Evolutionary conservation across 192 early-diverging fungal genomes (phyloP), one percentile per base, ranked within the genome.

Genomic region (Mortierella alpina): DNA sequence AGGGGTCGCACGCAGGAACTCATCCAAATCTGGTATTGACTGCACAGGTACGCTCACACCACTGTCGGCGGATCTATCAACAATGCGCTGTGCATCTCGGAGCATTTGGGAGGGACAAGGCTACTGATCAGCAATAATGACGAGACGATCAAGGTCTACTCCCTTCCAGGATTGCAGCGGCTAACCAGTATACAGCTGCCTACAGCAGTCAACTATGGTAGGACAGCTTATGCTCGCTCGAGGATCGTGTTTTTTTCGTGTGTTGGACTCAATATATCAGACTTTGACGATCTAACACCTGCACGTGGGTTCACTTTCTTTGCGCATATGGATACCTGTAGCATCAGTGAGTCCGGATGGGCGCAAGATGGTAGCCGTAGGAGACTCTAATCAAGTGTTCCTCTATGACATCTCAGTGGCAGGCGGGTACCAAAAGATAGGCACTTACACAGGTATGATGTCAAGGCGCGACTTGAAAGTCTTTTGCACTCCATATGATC

Each of bases 61-160:
- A 53, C 65, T 20, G 79, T 82, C 2, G 79, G 79, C 6, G 79
- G 79, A 57, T 69, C 79, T 20, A 97, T 97, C 86, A 97, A 97
- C 85, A 99, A 97, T 73, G 92, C 94, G 5, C 87, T 96, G 54
- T 88, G 83, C 54, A 92, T 95, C 49, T 87, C 91, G 2, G 66
- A 86, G 18, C 84, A 90, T 47, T 68, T 77, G 51, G 82, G 73
- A 23, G 88, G 88, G 20, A 91, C 91, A 2, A 91, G 94, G 6
- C 84, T 99, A 8, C 68, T 97, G 68, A 93, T 96, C 23, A 95
- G 95, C 84, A 98, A 96, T 84, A 99, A 99, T 73, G 97, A 99
- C 80, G 88, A 94, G 54, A 94, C 94, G 5, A 95, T 99, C 74
- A 96, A 96, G 71, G 90, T 99, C 6, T 92, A 93, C 78, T 88